Base-by-base conservation (phyloP, 2,329 filamentous ascomycete genomes). In the Aspergillus pseudotamarii region DNA sequence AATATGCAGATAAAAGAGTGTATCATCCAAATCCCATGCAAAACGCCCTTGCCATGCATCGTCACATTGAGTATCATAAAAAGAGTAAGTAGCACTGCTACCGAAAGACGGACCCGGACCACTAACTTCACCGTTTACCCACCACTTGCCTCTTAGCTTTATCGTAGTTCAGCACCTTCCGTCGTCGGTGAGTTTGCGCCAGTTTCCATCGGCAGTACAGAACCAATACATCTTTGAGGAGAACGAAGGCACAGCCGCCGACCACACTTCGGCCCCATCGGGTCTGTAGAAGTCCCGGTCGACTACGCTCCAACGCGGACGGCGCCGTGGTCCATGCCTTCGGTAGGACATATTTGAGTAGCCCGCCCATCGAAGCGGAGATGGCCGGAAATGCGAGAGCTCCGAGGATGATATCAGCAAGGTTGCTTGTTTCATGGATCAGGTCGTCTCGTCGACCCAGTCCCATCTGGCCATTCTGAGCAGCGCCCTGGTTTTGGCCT, bases 231-330 rank as follows among this genome's bases (percentile, higher is more conserved):
- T 90, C 88, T 76, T 94, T 95, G 58, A 97, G 77, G 11, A 97
- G 89, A 19, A 98, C 89, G 71, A 94, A 97, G 23, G 96, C 79
- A 74, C 92, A 95, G 0, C 95, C 95, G 1, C 95, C 95, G 1
- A 95, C 85, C 3, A 99, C 82, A 72, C 92, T 97, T 61, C 95
- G 85, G 1, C 93, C 95, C 93, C 95, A 98, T 63, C 89, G 88
- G 69, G 91, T 87, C 73, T 95, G 91, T 36, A 99, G 77, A 30
- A 98, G 82, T 0, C 91, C 89, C 0, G 86, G 86, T 3, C 85
- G 81, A 41, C 82, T 75, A 34, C 75, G 72, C 55, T 79, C 75
- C 59, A 76, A 66, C 36, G 71, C 66, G 1, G 74, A 67, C 21
- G 82, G 77, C 10, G 79, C 78, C 0, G 80, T 79, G 11, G 90